Conservation (phyloP, 805 yeast genomes). For the Starmera caribaea region DNA sequence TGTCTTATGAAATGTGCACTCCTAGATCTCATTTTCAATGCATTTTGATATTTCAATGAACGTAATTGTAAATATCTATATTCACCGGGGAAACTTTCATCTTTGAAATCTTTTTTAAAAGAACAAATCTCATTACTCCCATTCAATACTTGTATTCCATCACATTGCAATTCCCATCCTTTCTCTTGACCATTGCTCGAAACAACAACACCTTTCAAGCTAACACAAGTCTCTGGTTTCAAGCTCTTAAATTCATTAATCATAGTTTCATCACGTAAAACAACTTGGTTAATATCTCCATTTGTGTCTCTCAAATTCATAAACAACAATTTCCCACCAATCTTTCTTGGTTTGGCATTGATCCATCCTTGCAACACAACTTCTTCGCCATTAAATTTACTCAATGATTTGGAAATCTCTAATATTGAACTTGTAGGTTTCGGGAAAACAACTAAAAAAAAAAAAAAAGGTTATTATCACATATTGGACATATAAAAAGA, state of each 20-base stretch:
- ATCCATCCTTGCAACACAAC: slow-evolving; percentile 78
- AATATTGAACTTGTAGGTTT: slow-evolving; percentile 15
- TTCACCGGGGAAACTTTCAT: slow-evolving; percentile 63
- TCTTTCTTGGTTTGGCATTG: slow-evolving; percentile 58
- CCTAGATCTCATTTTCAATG: slow-evolving; percentile 45
- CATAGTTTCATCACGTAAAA: slow-evolving; percentile 26
- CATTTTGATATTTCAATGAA: slow-evolving; percentile 42
- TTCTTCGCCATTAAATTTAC: slow-evolving; percentile 5
- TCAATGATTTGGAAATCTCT: slow-evolving; percentile 2
- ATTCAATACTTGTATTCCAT: slow-evolving; percentile 47
- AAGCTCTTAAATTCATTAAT: slow-evolving; percentile 31
- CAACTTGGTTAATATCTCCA: slow-evolving; percentile 59
- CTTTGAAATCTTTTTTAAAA: slow-evolving; percentile 53
- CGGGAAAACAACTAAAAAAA: slow-evolving; percentile 3
- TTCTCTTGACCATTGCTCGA: slow-evolving; percentile 11
- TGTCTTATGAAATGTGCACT: slow-evolving; percentile 40
- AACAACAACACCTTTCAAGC: slow-evolving; percentile 48
- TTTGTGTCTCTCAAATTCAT: slow-evolving; percentile 65
- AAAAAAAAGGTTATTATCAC: too few species aligned
- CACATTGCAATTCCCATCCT: slow-evolving; percentile 51
- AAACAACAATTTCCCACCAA: slow-evolving; percentile 58
- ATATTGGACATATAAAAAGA: too few species aligned
- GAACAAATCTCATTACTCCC: slow-evolving; percentile 55
- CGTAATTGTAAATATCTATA: slow-evolving; percentile 77
- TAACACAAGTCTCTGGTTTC: slow-evolving; percentile 69